phyloP scores from a whole-genome alignment of 768 basidiomycete genomes.

The Steccherinum ochraceum region DNA sequence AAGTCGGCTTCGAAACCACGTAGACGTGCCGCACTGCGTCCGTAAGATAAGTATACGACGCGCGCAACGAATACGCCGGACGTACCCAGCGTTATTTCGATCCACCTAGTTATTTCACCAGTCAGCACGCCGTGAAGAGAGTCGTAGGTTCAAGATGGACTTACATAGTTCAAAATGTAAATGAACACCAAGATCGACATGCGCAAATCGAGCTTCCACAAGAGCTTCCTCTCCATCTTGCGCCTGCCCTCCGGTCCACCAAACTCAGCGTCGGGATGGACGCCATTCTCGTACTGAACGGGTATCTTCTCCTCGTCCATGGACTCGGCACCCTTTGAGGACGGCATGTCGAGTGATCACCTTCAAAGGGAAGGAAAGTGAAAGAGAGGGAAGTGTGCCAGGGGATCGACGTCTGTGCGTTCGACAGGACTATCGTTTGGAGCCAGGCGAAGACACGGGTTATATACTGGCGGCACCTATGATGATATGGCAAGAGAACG shows the following conservation, averaged over 20 bases:
- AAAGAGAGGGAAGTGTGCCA: no score
- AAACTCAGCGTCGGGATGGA: conserved; percentile 27
- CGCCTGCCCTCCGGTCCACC: conserved; percentile 31
- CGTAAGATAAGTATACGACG: no score
- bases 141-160: no score
- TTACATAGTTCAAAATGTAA: conserved; percentile 42
- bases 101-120: no score
- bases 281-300: conserved; percentile 3
- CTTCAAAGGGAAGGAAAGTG: no score
- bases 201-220: conserved; percentile 38
- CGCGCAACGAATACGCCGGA: conserved; percentile 1
- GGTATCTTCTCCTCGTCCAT: conserved; percentile 3
- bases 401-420: no score
- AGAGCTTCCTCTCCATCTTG: conserved; percentile 34
- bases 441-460: neutral
- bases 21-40: conserved; percentile 62
- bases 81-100: conserved; percentile 64
- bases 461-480: no score
- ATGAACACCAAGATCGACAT: conserved; percentile 39
- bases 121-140: no score
- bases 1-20: conserved; percentile 68
- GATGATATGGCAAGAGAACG: no score
- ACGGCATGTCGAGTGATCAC: no score
- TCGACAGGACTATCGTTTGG: no score
- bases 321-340: conserved; percentile 7